Base-by-base conservation (phyloP, 164 flowering plant species). In the Tinospora cordifolia region DNA sequence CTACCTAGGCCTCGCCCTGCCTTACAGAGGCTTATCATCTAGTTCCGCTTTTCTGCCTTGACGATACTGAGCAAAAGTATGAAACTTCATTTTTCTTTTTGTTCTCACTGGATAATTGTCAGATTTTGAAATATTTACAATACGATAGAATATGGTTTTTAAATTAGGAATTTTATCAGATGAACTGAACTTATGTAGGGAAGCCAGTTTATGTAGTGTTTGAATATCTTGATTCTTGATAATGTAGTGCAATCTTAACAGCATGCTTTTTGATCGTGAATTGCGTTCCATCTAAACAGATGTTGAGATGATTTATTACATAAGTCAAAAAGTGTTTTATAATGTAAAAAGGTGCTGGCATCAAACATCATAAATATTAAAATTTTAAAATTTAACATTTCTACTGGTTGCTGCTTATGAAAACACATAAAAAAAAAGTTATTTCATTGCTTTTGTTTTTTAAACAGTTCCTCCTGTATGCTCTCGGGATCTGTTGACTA, bases 41-140 rank as follows among this genome's bases (percentile, higher is more conserved):
- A n/a, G n/a, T n/a, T n/a, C n/a, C n/a, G n/a, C n/a, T n/a, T n/a
- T n/a, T n/a, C n/a, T n/a, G n/a, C n/a, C n/a, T n/a, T n/a, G n/a
- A n/a, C n/a, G n/a, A n/a, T n/a, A n/a, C n/a, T n/a, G n/a, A 6
- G 40, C 19, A 65, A 65, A 65, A 65, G 14, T 65, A 38, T 49
- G 41, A 5, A 25, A 68, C 19, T 51, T 22, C 62, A 30, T 49
- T 25, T 25, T 54, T 67, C 4, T 21, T 15, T n/a, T 57, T 17
- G 7, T 13, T 7, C n/a, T 66, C 10, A 9, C 2, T 58, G 54
- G 19, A n/a, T 6, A 26, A 58, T 58, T n/a, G 15, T 58, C 0
- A 22, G 26, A 58, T n/a, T 0, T 58, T 58, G 62, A 58, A n/a
- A 7, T 9, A 8, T 21, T 19, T 58, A 9, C 12, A 9, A n/a